A percentile compares a stretch with the other conserved stretches of the same genome.
phyloP scores from a whole-genome alignment of 2,329 filamentous ascomycete species.

The Colletotrichum somersetense region DNA sequence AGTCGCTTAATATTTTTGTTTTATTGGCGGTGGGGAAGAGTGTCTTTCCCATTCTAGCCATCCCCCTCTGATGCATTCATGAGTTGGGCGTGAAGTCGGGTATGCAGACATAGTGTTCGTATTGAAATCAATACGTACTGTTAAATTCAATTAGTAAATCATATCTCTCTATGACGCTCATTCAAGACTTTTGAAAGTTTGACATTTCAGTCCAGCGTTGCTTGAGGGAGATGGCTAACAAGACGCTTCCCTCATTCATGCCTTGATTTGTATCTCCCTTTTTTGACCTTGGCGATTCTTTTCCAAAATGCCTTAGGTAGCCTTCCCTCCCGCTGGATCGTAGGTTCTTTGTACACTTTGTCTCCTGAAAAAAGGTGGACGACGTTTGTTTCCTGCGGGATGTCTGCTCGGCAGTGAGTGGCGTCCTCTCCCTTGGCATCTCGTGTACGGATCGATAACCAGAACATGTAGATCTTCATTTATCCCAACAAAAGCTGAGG shows the following conservation, averaged over 20 bases:
- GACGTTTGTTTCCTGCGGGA: background rate
- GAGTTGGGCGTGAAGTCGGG: background rate
- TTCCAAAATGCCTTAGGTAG: too few species aligned
- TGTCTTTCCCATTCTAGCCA: background rate
- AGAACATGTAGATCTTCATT: background rate
- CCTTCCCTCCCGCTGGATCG: too few species aligned
- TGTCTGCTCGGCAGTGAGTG: conserved; percentile 7
- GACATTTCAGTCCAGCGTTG: background rate
- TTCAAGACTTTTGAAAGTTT: background rate
- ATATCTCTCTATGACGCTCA: accelerated
- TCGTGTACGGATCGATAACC: background rate
- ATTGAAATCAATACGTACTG: too few species aligned
- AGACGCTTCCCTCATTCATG: too few species aligned
- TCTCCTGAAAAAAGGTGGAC: too few species aligned
- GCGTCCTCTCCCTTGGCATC: background rate
- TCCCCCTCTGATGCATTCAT: conserved; percentile 3
- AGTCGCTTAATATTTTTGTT: background rate
- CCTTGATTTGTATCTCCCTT: too few species aligned
- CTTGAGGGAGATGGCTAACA: background rate
- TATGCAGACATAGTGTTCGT: background rate
- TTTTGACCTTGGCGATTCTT: too few species aligned
- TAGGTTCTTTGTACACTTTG: too few species aligned
- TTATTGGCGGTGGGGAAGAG: background rate
- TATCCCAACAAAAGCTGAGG: background rate
- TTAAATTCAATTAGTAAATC: too few species aligned